Percentiles rank a stretch among this genome's conserved stretches.
These are phyloP conservation scores for Barnettozyma californica DNA, from an alignment of 805 yeast species.

Conservation along the genomic window DNA sequence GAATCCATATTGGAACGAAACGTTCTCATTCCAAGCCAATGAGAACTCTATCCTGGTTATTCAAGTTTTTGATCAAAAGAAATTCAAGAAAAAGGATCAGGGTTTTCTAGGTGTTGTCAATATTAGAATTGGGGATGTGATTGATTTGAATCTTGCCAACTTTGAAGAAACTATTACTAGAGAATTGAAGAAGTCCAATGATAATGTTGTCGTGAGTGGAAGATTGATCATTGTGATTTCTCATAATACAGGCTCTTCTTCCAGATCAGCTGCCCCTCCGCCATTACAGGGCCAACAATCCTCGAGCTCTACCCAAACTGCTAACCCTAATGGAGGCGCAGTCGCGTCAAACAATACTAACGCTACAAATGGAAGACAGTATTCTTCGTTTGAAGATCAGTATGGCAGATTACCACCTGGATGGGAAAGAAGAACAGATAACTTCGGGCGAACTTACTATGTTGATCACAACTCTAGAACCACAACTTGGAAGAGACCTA, in stretches of 20 bases:
- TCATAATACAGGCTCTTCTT: conserved; percentile 29
- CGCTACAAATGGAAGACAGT: conserved; percentile 44
- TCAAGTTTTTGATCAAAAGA: conserved; percentile 95
- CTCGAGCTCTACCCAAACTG: background rate
- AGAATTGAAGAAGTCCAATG: conserved; percentile 87
- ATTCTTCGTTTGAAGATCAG: conserved; percentile 95
- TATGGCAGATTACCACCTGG: conserved; percentile 96
- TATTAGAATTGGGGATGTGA: conserved; percentile 81
- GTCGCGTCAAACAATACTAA: conserved; percentile 5
- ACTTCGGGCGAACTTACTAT: conserved; percentile 94
- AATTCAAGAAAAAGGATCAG: conserved; percentile 96
- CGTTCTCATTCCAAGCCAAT: conserved; percentile 68
- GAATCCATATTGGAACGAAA: conserved; percentile 97
- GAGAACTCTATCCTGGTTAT: conserved; percentile 84
- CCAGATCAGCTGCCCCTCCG: conserved; percentile 22
- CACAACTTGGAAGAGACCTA: conserved; percentile 98
- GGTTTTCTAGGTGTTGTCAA: conserved; percentile 97
- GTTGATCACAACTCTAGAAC: conserved; percentile 97
- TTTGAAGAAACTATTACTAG: conserved; percentile 85
- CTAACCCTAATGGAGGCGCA: conserved; percentile 5
- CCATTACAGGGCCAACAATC: background rate
- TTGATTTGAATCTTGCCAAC: conserved; percentile 50
- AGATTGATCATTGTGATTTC: conserved; percentile 76
- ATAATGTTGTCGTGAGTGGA: conserved; percentile 89
- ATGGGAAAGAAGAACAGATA: conserved; percentile 98